phyloP scores from a whole-genome alignment of 768 basidiomycete genomes.

The Pulveroboletus ravenelii region DNA sequence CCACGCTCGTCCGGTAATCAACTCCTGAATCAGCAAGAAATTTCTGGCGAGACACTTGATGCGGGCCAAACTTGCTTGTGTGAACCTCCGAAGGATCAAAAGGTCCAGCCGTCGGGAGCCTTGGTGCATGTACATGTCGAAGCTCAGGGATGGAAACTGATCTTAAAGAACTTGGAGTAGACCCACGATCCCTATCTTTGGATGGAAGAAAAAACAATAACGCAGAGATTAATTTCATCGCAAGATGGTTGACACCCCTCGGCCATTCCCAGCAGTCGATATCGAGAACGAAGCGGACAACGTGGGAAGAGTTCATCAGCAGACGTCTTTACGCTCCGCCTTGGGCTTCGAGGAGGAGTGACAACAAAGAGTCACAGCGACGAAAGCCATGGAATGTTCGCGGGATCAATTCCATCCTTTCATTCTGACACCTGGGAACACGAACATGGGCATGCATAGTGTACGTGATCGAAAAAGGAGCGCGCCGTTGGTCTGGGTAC shows the following conservation, averaged over 20 bases:
- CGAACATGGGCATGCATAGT: not conserved
- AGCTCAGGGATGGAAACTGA: constrained; percentile 8
- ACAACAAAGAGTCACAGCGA: not conserved
- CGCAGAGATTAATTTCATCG: not conserved
- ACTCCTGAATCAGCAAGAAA: not conserved
- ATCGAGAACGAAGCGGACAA: constrained; percentile 6
- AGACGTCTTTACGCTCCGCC: not conserved
- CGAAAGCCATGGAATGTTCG: constrained; percentile 1
- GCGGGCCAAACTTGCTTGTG: not conserved
- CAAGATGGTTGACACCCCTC: constrained; percentile 1
- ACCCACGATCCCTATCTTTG: constrained; percentile 16
- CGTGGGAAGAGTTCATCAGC: constrained; percentile 1
- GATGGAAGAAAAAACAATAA: not conserved
- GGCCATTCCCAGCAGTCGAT: constrained; percentile 2
- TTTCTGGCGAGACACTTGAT: not conserved
- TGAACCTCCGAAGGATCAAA: not conserved
- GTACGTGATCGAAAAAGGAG: constrained; percentile 3
- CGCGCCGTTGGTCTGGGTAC: not conserved
- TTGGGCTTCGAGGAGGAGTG: not conserved
- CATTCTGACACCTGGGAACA: constrained; percentile 12
- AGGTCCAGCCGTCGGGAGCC: not conserved
- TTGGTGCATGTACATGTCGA: not conserved
- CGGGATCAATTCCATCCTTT: constrained; percentile 9
- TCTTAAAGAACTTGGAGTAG: not conserved
- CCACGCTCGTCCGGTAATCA: constrained; percentile 1